These are phyloP conservation scores for Dactylorhiza incarnata DNA, from an alignment of 106 monocot species.

Conservation along the genomic window DNA sequence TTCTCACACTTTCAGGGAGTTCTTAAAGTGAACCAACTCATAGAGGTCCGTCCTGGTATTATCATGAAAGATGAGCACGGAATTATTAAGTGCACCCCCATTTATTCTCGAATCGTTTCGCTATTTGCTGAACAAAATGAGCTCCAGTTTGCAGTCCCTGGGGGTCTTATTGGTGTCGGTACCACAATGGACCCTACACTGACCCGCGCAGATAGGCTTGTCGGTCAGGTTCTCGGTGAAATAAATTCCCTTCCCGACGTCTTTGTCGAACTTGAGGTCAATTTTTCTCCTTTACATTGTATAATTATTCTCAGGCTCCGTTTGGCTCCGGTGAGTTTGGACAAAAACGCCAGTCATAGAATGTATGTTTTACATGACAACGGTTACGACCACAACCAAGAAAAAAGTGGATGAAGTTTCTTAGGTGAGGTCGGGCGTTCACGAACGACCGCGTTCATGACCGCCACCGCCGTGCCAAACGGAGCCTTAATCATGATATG, in stretches of 20 bases:
- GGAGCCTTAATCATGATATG: too few relatives aligned
- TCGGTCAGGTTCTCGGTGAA: slow-evolving; percentile 95
- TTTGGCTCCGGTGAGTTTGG: too few relatives aligned
- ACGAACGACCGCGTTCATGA: too few relatives aligned
- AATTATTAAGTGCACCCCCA: slow-evolving; percentile 87
- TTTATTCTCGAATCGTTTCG: slow-evolving; percentile 87
- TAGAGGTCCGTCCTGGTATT: slow-evolving; percentile 91
- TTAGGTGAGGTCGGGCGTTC: too few relatives aligned
- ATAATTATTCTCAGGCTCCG: not conserved
- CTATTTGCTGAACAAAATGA: slow-evolving; percentile 96
- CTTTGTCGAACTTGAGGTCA: slow-evolving; percentile 91
- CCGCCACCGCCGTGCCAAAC: too few relatives aligned
- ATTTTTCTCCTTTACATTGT: not conserved
- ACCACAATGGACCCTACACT: slow-evolving; percentile 96
- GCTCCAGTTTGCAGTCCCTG: slow-evolving; percentile 93
- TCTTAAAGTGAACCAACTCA: slow-evolving; percentile 80
- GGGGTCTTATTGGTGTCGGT: slow-evolving; percentile 91
- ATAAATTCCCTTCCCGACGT: slow-evolving; percentile 88
- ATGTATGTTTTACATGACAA: too few relatives aligned
- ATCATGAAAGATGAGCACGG: slow-evolving; percentile 85
- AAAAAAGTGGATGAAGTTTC: too few relatives aligned
- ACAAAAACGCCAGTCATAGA: too few relatives aligned
- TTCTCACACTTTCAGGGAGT: slow-evolving; percentile 53
- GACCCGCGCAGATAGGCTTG: slow-evolving; percentile 83
- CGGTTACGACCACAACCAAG: too few relatives aligned